phyloP scores from a whole-genome alignment of 345 rosid species.

The Garcia nutans region DNA sequence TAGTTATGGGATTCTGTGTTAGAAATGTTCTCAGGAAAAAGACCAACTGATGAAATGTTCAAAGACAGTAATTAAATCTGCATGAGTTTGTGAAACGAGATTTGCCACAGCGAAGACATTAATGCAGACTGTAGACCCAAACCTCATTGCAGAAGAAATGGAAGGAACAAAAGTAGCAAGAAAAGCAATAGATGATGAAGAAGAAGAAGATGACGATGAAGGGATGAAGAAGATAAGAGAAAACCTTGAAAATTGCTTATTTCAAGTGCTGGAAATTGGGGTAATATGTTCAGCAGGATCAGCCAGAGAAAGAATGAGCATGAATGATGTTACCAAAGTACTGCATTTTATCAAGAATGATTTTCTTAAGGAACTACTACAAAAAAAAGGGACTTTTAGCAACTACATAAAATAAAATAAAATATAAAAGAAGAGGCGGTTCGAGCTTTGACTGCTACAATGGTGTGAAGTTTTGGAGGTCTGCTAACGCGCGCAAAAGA shows the following conservation, averaged over 20 bases:
- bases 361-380: slow-evolving; percentile 3
- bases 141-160: neutral
- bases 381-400: too few relatives aligned
- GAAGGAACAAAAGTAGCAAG: neutral
- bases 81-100: neutral
- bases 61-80: slow-evolving; percentile 3
- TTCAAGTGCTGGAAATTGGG: slow-evolving; percentile 4
- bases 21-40: slow-evolving; percentile 18
- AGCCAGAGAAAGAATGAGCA: slow-evolving; percentile 7
- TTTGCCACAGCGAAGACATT: neutral
- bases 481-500: too few relatives aligned
- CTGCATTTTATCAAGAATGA: slow-evolving; percentile 1
- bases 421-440: too few relatives aligned
- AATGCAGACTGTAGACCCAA: slow-evolving; percentile 9
- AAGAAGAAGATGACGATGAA: neutral
- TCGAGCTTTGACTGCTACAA: too few relatives aligned
- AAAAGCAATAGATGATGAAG: neutral
- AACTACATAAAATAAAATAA: neutral
- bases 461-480: too few relatives aligned
- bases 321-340: slow-evolving; percentile 4
- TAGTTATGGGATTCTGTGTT: slow-evolving; percentile 14
- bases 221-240: neutral
- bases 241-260: neutral
- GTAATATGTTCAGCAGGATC: slow-evolving; percentile 11
- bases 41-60: slow-evolving; percentile 12